Base-by-base conservation (phyloP, 208 protist genomes). In the Crithidia thermophila region DNA sequence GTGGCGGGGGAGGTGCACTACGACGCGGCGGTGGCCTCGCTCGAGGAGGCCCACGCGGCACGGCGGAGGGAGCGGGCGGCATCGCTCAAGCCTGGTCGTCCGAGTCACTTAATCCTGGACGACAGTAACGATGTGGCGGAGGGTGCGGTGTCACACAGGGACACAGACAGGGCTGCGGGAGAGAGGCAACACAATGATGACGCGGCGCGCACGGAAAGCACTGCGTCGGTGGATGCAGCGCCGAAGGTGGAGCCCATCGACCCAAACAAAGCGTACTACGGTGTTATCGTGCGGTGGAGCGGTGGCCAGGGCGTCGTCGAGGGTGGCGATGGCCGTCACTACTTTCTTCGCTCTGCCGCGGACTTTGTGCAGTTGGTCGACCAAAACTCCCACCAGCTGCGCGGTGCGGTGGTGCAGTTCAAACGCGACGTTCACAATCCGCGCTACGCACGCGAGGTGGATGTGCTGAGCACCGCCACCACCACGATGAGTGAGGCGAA, bases 251-350 rank as follows among this genome's bases (percentile, higher is more conserved):
- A 51, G 45, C 58, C 62, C 11, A 36, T 70, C 14, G 47, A 81
- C 27, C 83, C 86, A 9, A 64, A 77, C 13, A 77, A 63, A 13
- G 40, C 63, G 7, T 64, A 89, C 31, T 94, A 86, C 72, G 91
- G 91, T 60, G 91, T 96, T 5, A 63, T 96, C n/a, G 90, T 89
- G 18, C 86, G 91, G 30, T 96, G 91, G 88, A 94, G 88, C 53
- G 91, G 91, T 18, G 91, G 91, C 36, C 88, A 94, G 42, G 91
- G 91, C 33, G 77, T 86, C 9, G 47, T 96, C 23, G 88, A 96
- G 68, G 84, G 75, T 31, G 82, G 86, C 18, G 76, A 85, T 20
- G 81, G 86, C n/a, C 67, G 69, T 11, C 71, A 82, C 60, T 94
- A 87, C 69, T 93, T 87, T 51, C 81, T 96, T 39, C 75, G 68